phyloP scores from a whole-genome alignment of 345 rosid species.

The Laguncularia racemosa region DNA sequence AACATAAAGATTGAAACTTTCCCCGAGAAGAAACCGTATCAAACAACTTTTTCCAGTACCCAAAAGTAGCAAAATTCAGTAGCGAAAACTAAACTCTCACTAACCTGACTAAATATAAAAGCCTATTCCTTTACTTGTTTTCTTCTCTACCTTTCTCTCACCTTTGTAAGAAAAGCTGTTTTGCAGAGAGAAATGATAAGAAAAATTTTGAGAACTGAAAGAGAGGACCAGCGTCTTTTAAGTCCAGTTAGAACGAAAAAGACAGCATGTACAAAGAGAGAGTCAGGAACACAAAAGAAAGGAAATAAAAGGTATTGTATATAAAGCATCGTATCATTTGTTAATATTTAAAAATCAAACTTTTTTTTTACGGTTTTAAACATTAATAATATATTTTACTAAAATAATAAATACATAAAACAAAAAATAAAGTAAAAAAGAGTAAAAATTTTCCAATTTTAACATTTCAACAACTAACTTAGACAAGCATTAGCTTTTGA shows the following conservation, averaged over 20 bases:
- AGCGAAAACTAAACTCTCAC: not conserved
- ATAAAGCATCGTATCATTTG: no score
- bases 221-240: conserved; percentile 1
- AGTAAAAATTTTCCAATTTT: no score
- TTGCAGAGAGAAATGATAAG: not conserved
- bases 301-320: no score
- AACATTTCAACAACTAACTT: no score
- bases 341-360: no score
- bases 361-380: no score
- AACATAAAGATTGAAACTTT: no score
- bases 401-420: no score
- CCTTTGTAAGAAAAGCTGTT: not conserved
- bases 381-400: no score
- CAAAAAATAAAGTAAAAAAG: no score
- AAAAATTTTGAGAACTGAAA: not conserved
- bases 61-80: not conserved
- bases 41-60: conserved; percentile 1
- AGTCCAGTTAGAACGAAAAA: conserved; percentile 11
- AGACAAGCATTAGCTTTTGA: no score
- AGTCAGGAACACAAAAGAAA: not conserved
- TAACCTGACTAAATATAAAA: not conserved
- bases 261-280: conserved; percentile 1
- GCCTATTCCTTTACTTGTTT: not conserved
- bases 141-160: not conserved
- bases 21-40: not conserved